Base-by-base conservation (phyloP, 2,329 filamentous ascomycete species). In the Beauveria varroae region DNA sequence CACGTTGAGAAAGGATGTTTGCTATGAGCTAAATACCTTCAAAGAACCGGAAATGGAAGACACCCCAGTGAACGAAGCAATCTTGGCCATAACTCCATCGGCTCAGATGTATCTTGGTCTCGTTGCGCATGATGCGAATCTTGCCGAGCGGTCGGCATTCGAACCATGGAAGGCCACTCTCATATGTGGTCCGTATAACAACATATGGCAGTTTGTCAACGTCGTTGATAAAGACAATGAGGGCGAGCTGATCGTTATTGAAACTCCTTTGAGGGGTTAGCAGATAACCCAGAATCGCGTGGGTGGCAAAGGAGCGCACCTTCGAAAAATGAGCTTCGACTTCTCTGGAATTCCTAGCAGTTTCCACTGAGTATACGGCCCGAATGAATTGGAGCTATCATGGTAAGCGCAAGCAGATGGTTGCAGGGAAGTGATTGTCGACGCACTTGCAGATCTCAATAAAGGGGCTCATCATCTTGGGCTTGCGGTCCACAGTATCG, bases 401-500 rank as follows among this genome's bases (percentile, higher is more conserved):
- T 8, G 24, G 24, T 59, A 12, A 59, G 57, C 37, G 16, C 40
- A n/a, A 34, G 20, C 7, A 26, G 5, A 12, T 22, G 12, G 37
- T 12, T 3, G 18, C 5, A 22, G 40, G 6, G 22, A 20, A 28
- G 20, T n/a, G 40, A 41, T 28, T 18, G 18, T 18, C 7, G 40
- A 60, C 71, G 64, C 63, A 75, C 74, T 65, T 53, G 78, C 73
- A 65, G 76, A 79, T 56, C 86, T 70, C 5, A 76, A 73, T 5
- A 22, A 62, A 62, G 6, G 16, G 3, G n/a, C 81, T 85, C 14
- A 78, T 74, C 12, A 77, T 78, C 0, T 82, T 77, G 44, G 84
- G 71, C 0, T 81, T 80, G 22, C 80, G 73, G 1, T 81, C 80
- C 64, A 87, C 86, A 26, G 87, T 84, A 46, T 81, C 77, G 65